Conservation (phyloP, 106 monocot species). For the Allium sativum region DNA sequence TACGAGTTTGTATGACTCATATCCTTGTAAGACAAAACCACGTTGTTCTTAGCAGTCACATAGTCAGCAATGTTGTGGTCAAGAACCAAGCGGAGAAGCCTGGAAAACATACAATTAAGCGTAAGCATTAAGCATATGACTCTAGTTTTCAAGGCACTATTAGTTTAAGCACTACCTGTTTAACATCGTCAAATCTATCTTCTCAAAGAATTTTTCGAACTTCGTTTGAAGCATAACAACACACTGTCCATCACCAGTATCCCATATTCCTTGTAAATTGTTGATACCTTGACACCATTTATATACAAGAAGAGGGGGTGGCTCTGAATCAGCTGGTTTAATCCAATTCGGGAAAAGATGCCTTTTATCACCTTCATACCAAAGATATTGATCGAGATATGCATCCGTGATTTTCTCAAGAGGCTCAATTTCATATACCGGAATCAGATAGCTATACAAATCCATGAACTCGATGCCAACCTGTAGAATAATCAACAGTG, state of each 20-base stretch:
- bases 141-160: too few relatives aligned
- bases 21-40: slow-evolving; percentile 97
- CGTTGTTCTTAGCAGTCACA: slow-evolving; percentile 98
- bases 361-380: slow-evolving; percentile 99
- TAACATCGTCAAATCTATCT: slow-evolving; percentile 95
- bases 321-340: slow-evolving; percentile 99
- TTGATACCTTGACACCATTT: slow-evolving; percentile 99
- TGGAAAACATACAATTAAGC: slow-evolving; percentile 17
- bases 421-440: slow-evolving; percentile 99
- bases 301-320: slow-evolving; percentile 95
- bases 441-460: slow-evolving; percentile 93
- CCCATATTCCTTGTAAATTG: slow-evolving; percentile 94
- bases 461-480: slow-evolving; percentile 99
- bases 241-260: slow-evolving; percentile 95
- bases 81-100: slow-evolving; percentile 89
- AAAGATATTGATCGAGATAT: slow-evolving; percentile 97
- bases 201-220: slow-evolving; percentile 99
- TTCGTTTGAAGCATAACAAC: slow-evolving; percentile 99
- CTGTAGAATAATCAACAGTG: slow-evolving; percentile 21
- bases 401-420: slow-evolving; percentile 99
- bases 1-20: slow-evolving; percentile 99
- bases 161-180: slow-evolving; percentile 48
- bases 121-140: not conserved
- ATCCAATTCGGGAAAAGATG: slow-evolving; percentile 99
- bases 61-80: slow-evolving; percentile 99